A percentile compares a stretch with the other conserved stretches of the same genome.
Evolutionary conservation across 768 basidiomycete genomes (phyloP).

Genomic region (Thelephora ganbajun): DNA sequence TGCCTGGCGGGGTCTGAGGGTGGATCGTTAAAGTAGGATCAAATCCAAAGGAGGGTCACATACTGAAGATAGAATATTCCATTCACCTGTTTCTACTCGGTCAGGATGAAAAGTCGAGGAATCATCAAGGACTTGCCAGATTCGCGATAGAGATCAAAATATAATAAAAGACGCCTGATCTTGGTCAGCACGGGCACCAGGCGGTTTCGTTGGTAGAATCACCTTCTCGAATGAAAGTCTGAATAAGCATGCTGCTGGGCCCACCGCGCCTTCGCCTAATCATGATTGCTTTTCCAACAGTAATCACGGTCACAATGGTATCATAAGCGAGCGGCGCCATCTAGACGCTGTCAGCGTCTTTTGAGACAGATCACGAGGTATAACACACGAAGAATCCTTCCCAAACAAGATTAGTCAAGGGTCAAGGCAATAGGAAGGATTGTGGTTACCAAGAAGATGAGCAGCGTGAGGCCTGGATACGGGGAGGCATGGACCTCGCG

Average conservation of each 20-base stretch:
- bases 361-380: background rate
- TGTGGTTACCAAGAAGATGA: slow-evolving; percentile 53
- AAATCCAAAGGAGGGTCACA: slow-evolving; percentile 11
- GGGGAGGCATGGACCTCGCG: slow-evolving; percentile 61
- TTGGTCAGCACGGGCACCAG: background rate
- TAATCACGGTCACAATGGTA: slow-evolving; percentile 70
- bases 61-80: slow-evolving; percentile 82
- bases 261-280: slow-evolving; percentile 66
- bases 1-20: slow-evolving; percentile 55
- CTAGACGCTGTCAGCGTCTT: slow-evolving; percentile 19
- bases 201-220: background rate
- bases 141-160: slow-evolving; percentile 80
- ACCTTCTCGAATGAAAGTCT: slow-evolving; percentile 79
- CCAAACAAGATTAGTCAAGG: slow-evolving; percentile 7
- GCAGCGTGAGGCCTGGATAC: slow-evolving; percentile 75
- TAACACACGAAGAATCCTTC: slow-evolving; percentile 15
- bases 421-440: slow-evolving; percentile 43
- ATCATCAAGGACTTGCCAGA: slow-evolving; percentile 25
- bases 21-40: slow-evolving; percentile 7
- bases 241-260: slow-evolving; percentile 65
- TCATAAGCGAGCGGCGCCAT: slow-evolving; percentile 75
- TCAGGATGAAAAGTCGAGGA: slow-evolving; percentile 2
- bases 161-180: slow-evolving; percentile 67
- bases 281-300: slow-evolving; percentile 63
- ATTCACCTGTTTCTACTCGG: slow-evolving; percentile 33